phyloP scores from a whole-genome alignment of 2,329 filamentous ascomycete species.

The Cercospora berteroae region DNA sequence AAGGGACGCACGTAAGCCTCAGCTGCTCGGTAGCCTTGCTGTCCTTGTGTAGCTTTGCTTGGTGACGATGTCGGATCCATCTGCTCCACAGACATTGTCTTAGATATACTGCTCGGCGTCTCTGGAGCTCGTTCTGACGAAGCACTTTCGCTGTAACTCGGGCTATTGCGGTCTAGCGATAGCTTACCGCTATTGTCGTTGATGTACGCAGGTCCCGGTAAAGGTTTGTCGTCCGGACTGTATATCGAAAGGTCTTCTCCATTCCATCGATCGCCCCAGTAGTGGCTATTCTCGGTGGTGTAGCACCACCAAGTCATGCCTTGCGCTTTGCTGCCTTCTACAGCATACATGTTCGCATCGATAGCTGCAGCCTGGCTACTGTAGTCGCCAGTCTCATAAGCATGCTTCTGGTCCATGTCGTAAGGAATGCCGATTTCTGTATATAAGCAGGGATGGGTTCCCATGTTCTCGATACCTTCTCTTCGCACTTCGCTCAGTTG shows the following conservation, averaged over 20 bases:
- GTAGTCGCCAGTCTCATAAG: slow-evolving; percentile 94
- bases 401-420: slow-evolving; percentile 96
- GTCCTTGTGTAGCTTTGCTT: slow-evolving; percentile 6
- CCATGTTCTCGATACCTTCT: slow-evolving; percentile 85
- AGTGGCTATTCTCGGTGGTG: slow-evolving; percentile 76
- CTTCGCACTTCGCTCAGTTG: slow-evolving; percentile 79
- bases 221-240: slow-evolving; percentile 73
- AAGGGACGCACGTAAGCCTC: slow-evolving; percentile 90
- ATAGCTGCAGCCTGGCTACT: slow-evolving; percentile 87
- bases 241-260: slow-evolving; percentile 93
- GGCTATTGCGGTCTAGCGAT: slow-evolving; percentile 50
- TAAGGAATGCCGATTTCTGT: slow-evolving; percentile 98
- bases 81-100: slow-evolving; percentile 61
- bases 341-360: slow-evolving; percentile 91
- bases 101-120: slow-evolving; percentile 72
- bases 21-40: slow-evolving; percentile 73
- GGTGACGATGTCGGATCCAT: slow-evolving; percentile 37
- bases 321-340: slow-evolving; percentile 79
- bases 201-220: slow-evolving; percentile 48
- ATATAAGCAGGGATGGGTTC: slow-evolving; percentile 82
- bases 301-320: slow-evolving; percentile 93
- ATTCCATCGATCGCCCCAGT: slow-evolving; percentile 93
- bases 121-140: slow-evolving; percentile 57
- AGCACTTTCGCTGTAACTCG: slow-evolving; percentile 56
- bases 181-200: slow-evolving; percentile 50